Evolutionary conservation across 1,139 yeast species (phyloP), one percentile per base, ranked within the genome.

Genomic region (Arxiozyma bovina): DNA sequence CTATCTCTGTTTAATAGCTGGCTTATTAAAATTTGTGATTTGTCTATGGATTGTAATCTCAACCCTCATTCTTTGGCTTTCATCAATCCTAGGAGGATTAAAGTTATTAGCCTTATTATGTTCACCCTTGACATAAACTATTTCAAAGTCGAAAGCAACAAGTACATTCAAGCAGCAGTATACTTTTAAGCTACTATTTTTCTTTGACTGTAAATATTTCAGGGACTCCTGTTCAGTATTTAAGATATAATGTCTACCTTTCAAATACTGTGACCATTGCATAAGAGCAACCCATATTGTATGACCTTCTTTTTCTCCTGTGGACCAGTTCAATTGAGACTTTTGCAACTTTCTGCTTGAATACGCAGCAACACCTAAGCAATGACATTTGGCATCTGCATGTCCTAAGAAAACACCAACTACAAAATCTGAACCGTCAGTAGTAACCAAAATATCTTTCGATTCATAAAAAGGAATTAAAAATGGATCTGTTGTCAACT

Each of bases 321-420:
- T 38, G 17, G 18, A 18, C 46, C 51, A 43, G 2, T 17, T 20
- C 3, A 30, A 22, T 30, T 50, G 30, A 22, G 25, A 38, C 43
- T 43, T 17, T n/a, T n/a, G n/a, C n/a, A n/a, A n/a, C n/a, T n/a
- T n/a, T n/a, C n/a, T n/a, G n/a, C n/a, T n/a, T n/a, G 42, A 18
- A 34, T 42, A 50, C 1, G 48, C 30, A 12, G 27, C 47, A 20
- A 44, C 48, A 34, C 52, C 52, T 6, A 50, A 30, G 22, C 43
- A 4, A n/a, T 27, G 23, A 30, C 23, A 42, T n/a, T 17, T 17
- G 3, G 43, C 48, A 17, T 50, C 27, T 1, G 12, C 8, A 11
- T 25, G 21, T 43, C 25, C 52, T n/a, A 43, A 20, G 15, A 25
- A 11, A 3, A 48, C 52, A 30, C 48, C 52, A n/a, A 50, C 42